Percentiles rank a stretch among this genome's conserved stretches.
Conservation (phyloP, 345 rosid species). For the Passiflora organensis region DNA sequence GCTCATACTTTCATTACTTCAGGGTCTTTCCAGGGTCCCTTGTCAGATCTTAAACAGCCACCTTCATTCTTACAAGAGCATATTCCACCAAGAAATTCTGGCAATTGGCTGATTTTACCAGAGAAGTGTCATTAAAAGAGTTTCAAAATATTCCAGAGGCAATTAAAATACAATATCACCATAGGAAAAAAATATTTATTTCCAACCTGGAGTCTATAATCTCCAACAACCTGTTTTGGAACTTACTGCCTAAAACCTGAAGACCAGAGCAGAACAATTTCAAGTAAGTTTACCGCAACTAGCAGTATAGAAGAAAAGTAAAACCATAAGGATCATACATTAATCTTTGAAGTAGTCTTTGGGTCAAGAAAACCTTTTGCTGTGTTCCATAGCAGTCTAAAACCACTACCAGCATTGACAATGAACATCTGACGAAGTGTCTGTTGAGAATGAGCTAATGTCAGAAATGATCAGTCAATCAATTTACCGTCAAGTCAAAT, state of each 20-base stretch:
- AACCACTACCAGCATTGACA: constrained; percentile 82
- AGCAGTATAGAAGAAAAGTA: constrained; percentile 5
- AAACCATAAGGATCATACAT: constrained; percentile 35
- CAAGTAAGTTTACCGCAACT: constrained; percentile 16
- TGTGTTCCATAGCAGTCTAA: constrained; percentile 84
- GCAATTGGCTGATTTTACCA: constrained; percentile 70
- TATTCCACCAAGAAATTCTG: constrained; percentile 90
- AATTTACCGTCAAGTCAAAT: constrained; percentile 5
- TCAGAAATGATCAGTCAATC: constrained; percentile 12
- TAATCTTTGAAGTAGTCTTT: constrained; percentile 80
- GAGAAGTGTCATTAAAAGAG: constrained; percentile 15
- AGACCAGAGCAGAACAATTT: constrained; percentile 19
- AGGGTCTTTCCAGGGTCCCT: constrained; percentile 90
- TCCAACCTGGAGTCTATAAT: constrained; percentile 69
- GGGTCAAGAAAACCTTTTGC: constrained; percentile 90
- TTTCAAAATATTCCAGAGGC: constrained; percentile 1
- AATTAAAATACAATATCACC: neutral
- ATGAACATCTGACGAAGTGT: constrained; percentile 92
- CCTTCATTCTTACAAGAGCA: constrained; percentile 76
- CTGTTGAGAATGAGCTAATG: constrained; percentile 33
- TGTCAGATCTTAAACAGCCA: constrained; percentile 74
- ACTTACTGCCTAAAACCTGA: constrained; percentile 84
- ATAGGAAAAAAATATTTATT: constrained; percentile 11
- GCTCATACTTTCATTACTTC: constrained; percentile 76
- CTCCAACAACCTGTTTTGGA: constrained; percentile 65